Conservation (phyloP, 305 asterid species). For the Solanum aculeatissimum region DNA sequence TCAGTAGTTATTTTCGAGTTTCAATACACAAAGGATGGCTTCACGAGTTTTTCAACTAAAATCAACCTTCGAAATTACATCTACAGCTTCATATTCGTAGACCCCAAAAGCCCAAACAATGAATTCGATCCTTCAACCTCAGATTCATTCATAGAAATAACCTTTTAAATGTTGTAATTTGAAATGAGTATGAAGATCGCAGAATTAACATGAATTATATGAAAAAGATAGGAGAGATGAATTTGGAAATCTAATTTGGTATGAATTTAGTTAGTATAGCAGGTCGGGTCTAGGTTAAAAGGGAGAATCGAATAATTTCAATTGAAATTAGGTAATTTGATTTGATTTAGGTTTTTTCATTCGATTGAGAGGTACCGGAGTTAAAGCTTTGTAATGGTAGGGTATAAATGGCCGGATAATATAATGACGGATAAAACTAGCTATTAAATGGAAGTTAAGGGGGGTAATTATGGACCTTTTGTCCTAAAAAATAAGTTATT, state of each 20-base stretch:
- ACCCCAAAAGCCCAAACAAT: not conserved
- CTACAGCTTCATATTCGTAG: not conserved
- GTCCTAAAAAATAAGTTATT: not conserved
- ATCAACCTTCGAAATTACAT: not conserved
- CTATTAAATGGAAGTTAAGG: not conserved
- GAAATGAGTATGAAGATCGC: not conserved
- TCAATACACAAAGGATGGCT: not conserved
- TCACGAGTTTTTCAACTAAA: not conserved
- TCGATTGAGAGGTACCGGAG: not conserved
- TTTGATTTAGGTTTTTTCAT: not conserved
- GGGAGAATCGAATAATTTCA: not conserved
- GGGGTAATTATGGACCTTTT: not conserved
- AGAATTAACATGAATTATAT: not conserved
- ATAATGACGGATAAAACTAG: not conserved
- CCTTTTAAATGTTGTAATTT: not conserved
- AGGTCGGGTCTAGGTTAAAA: not conserved
- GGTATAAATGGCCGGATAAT: not conserved
- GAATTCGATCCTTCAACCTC: not conserved
- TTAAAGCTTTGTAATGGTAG: not conserved
- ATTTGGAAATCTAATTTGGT: no score
- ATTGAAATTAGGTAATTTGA: not conserved
- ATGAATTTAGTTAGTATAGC: not conserved
- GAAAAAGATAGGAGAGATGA: no score
- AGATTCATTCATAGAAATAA: not conserved
- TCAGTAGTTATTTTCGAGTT: not conserved